Conservation (phyloP, 441 rosid genomes). For the Erodium texanum region DNA sequence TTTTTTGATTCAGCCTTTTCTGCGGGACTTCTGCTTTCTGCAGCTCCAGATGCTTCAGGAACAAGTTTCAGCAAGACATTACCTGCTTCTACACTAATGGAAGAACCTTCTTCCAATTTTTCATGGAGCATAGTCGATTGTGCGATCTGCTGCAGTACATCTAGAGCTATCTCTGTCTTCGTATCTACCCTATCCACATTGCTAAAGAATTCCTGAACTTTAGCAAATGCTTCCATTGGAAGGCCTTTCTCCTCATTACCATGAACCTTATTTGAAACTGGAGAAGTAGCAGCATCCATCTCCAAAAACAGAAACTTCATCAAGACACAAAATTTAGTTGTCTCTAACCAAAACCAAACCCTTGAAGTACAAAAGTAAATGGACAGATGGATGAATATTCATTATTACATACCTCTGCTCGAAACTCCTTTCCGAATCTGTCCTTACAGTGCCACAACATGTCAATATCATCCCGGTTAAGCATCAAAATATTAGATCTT, state of each 20-base stretch:
- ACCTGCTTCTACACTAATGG: slow-evolving; percentile 30
- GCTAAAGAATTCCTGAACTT: slow-evolving; percentile 64
- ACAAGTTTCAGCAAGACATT: slow-evolving; percentile 29
- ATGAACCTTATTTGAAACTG: slow-evolving; percentile 43
- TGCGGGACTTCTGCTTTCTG: slow-evolving; percentile 27
- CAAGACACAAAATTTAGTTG: slow-evolving; percentile 26
- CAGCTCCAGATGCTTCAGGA: slow-evolving; percentile 27
- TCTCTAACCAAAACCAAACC: slow-evolving; percentile 12
- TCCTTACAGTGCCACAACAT: slow-evolving; percentile 61
- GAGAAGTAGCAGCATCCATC: slow-evolving; percentile 51
- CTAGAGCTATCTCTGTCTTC: slow-evolving; percentile 45
- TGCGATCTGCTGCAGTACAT: slow-evolving; percentile 48
- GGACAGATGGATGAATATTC: slow-evolving; percentile 7
- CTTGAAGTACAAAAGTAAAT: slow-evolving; percentile 4
- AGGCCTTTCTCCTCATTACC: slow-evolving; percentile 62
- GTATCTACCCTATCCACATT: slow-evolving; percentile 56
- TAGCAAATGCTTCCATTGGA: slow-evolving; percentile 75
- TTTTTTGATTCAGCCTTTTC: slow-evolving; percentile 25
- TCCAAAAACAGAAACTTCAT: slow-evolving; percentile 79
- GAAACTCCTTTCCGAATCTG: slow-evolving; percentile 69
- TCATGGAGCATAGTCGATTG: slow-evolving; percentile 41
- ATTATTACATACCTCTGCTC: slow-evolving; percentile 84
- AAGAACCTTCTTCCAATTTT: slow-evolving; percentile 36
- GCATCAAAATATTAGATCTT: slow-evolving; percentile 65
- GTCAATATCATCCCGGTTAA: slow-evolving; percentile 74